These are phyloP conservation scores for Stenogyne calaminthoides DNA, from an alignment of 305 asterid species.

Conservation along the genomic window DNA sequence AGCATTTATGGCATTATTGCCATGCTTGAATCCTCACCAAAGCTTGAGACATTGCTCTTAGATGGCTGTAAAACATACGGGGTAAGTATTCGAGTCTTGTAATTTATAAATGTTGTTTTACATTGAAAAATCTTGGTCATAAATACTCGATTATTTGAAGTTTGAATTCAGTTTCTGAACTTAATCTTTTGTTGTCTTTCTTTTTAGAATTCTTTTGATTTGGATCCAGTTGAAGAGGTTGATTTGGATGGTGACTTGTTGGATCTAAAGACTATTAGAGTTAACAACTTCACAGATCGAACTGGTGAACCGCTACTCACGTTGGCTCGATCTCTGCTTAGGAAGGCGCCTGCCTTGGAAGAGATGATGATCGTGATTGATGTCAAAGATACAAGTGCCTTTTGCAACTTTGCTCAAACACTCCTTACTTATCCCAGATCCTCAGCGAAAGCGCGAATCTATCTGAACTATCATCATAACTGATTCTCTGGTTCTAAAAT, in stretches of 20 bases:
- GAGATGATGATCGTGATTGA: background rate
- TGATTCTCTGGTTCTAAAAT: background rate
- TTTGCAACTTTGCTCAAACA: background rate
- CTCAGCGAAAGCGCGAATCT: background rate
- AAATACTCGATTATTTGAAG: background rate
- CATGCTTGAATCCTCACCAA: conserved; percentile 24
- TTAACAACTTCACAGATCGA: background rate
- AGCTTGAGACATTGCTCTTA: conserved; percentile 12
- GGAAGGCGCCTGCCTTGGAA: background rate
- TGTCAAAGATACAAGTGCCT: background rate
- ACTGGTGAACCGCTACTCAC: background rate
- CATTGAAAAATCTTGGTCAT: background rate
- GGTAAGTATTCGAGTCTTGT: background rate
- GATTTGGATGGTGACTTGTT: conserved; percentile 7
- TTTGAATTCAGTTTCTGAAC: background rate
- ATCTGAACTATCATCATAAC: background rate
- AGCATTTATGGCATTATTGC: background rate
- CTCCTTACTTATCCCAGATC: background rate
- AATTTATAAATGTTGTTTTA: background rate
- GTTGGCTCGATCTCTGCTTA: background rate
- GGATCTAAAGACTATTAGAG: conserved; percentile 13
- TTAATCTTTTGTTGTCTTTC: background rate
- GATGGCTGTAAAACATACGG: background rate
- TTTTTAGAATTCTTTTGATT: background rate
- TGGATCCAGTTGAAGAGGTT: background rate